These are phyloP conservation scores for Bondarzewia mesenterica DNA, from an alignment of 1,284 basidiomycete species.

Conservation along the genomic window DNA sequence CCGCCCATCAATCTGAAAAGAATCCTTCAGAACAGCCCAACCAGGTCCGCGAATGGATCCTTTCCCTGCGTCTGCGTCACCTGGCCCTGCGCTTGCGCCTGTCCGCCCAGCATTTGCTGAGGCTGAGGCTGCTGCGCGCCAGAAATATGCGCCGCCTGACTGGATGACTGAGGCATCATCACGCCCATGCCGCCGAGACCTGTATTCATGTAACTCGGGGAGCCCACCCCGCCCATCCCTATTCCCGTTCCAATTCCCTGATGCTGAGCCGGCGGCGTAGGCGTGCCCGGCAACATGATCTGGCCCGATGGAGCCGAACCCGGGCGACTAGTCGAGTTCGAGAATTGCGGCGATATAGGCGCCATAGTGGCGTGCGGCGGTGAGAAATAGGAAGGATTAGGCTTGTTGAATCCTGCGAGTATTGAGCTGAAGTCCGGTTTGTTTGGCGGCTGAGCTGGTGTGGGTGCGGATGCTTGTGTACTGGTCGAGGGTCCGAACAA, in stretches of 20 bases:
- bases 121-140: no score
- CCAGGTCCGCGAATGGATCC: constrained; percentile 78
- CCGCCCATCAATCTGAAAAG: no score
- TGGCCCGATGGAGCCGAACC: constrained; percentile 27
- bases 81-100: constrained; percentile 12
- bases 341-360: neutral
- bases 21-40: constrained; percentile 67
- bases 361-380: neutral
- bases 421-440: no score
- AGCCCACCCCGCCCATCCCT: neutral
- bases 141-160: no score
- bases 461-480: neutral
- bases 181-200: constrained; percentile 2
- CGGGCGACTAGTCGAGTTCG: constrained; percentile 3
- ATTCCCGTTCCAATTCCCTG: constrained; percentile 1
- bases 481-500: constrained; percentile 36
- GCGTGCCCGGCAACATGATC: constrained; percentile 47
- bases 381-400: neutral
- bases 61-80: constrained; percentile 37
- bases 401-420: no score
- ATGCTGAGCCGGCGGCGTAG: constrained; percentile 17
- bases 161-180: constrained; percentile 1
- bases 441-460: no score
- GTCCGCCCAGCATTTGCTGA: constrained; percentile 10
- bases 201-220: no score